Evolutionary conservation across 768 basidiomycete species (phyloP).

Genomic region (Ephemerocybe angulata): DNA sequence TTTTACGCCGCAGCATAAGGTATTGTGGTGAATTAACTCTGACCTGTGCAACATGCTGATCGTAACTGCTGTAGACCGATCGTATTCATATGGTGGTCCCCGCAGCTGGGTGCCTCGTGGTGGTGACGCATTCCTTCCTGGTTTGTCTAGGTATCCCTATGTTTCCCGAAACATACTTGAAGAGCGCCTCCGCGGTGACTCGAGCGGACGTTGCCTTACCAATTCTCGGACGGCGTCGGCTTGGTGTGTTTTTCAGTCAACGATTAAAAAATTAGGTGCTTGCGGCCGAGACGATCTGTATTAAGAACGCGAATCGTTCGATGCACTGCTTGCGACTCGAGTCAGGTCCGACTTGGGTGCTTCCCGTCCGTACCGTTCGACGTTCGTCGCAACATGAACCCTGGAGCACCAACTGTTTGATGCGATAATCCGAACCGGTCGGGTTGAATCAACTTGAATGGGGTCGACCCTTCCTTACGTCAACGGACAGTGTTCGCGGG

Average conservation of each 20-base stretch:
- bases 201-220: background rate
- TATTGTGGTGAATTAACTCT: background rate
- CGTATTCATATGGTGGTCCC: background rate
- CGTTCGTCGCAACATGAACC: background rate
- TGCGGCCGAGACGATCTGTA: background rate
- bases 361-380: too few species aligned
- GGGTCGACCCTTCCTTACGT: constrained; percentile 6
- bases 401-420: background rate
- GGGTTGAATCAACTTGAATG: background rate
- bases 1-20: constrained; percentile 1
- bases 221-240: background rate
- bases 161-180: background rate
- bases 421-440: constrained; percentile 9
- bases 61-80: background rate
- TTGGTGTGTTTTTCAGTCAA: background rate
- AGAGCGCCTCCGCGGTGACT: background rate
- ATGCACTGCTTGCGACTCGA: constrained; percentile 6
- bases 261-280: background rate
- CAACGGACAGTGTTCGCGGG: background rate
- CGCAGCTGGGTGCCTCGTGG: background rate
- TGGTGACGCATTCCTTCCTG: background rate
- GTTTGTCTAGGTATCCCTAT: background rate
- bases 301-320: constrained; percentile 4
- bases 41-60: background rate
- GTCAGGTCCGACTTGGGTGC: constrained; percentile 3